These are phyloP conservation scores for Bombardia bombarda DNA, from an alignment of 495 filamentous ascomycete species.

Conservation along the genomic window DNA sequence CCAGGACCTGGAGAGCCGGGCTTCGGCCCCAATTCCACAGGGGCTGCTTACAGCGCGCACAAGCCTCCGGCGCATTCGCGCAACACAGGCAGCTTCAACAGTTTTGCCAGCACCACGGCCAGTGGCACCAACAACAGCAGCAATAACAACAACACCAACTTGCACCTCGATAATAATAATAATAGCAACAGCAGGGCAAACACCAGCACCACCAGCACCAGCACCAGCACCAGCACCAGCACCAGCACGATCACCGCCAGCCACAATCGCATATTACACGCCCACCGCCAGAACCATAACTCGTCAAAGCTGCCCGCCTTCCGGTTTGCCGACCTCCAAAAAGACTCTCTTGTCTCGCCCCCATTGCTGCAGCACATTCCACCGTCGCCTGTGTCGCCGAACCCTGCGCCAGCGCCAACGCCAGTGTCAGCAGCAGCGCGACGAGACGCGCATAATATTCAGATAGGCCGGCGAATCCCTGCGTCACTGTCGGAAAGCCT, in stretches of 20 bases:
- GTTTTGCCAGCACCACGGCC: background rate
- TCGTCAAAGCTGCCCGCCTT: constrained; percentile 43
- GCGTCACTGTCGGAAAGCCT: constrained; percentile 11
- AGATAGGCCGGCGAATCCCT: constrained; percentile 23
- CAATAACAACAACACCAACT: constrained; percentile 5
- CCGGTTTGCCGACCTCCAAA: constrained; percentile 41
- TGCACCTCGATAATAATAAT: no score
- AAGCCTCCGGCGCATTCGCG: constrained; percentile 12
- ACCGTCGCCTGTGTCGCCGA: constrained; percentile 32
- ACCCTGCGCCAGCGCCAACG: constrained; percentile 6
- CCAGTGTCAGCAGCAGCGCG: constrained; percentile 2
- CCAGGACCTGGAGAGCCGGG: constrained; percentile 10
- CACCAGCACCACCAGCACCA: constrained; percentile 7
- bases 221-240: constrained; percentile 7
- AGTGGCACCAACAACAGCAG: constrained; percentile 1
- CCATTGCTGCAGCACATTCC: constrained; percentile 32
- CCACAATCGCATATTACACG: constrained; percentile 19
- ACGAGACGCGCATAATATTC: constrained; percentile 16
- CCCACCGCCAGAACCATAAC: constrained; percentile 41
- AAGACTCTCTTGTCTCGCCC: constrained; percentile 27
- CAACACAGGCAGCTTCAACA: constrained; percentile 6
- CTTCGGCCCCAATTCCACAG: constrained; percentile 8
- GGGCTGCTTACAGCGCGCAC: no score
- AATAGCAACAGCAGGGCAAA: constrained; percentile 3
- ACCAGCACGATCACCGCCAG: constrained; percentile 1